A percentile compares a stretch with the other conserved stretches of the same genome.
Conservation (phyloP, 176 grass and related monocot species). For the Triticum dicoccoides region DNA sequence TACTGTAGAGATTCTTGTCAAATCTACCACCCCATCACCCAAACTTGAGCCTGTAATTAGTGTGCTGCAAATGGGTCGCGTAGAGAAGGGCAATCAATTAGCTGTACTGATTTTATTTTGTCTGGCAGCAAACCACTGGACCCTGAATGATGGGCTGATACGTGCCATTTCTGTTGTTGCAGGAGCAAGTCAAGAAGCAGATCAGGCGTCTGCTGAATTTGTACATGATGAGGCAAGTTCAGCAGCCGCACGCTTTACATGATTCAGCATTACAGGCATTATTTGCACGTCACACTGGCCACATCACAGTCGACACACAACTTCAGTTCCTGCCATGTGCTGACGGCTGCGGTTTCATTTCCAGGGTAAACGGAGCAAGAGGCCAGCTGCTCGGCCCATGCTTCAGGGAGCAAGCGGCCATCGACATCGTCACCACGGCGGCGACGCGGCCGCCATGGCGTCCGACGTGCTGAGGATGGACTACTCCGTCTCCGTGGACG, state of each 20-base stretch:
- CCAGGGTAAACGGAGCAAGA: slow-evolving; percentile 16
- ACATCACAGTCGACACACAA: neutral
- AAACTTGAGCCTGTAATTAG: neutral
- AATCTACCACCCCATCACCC: neutral
- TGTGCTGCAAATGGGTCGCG: neutral
- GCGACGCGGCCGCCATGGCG: neutral
- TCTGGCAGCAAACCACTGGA: neutral
- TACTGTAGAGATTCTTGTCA: neutral
- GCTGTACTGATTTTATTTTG: neutral
- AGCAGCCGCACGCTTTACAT: neutral
- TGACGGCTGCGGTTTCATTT: neutral
- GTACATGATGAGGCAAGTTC: slow-evolving; percentile 34
- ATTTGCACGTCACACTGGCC: neutral
- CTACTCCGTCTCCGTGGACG: slow-evolving; percentile 7
- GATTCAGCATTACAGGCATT: neutral
- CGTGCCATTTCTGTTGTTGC: neutral
- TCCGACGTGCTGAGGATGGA: slow-evolving; percentile 45
- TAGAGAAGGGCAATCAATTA: neutral
- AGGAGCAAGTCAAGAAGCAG: slow-evolving; percentile 20
- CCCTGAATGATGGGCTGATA: slow-evolving; percentile 9
- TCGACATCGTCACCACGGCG: neutral
- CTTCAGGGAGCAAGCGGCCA: neutral
- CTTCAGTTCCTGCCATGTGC: neutral
- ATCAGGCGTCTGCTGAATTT: neutral
- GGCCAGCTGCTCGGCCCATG: neutral